A percentile compares a stretch with the other conserved stretches of the same genome.
phyloP scores from a whole-genome alignment of 129 eudicot species.

The Daucus carota region DNA sequence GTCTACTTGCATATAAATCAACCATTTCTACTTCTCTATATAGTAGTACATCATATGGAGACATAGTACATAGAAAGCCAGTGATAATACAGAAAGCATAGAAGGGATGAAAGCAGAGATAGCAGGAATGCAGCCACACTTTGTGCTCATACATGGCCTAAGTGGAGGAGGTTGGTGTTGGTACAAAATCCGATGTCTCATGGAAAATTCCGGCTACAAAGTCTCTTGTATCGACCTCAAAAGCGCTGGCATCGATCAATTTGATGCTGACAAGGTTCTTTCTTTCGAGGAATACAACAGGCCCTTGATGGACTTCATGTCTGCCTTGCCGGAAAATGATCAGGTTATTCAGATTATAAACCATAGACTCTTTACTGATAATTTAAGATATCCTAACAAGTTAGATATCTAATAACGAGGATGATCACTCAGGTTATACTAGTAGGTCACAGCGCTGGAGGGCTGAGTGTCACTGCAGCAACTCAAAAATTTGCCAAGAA shows the following conservation, averaged over 20 bases:
- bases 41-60: neutral
- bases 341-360: constrained; percentile 18
- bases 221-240: constrained; percentile 59
- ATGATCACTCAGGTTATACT: constrained; percentile 44
- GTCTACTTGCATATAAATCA: no score
- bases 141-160: constrained; percentile 62
- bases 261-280: constrained; percentile 42
- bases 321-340: constrained; percentile 37
- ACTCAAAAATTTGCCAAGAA: constrained; percentile 41
- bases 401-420: neutral
- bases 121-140: constrained; percentile 30
- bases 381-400: no score
- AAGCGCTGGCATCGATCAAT: constrained; percentile 43
- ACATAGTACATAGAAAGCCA: neutral
- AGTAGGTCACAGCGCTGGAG: constrained; percentile 90
- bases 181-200: constrained; percentile 53
- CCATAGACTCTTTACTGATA: no score
- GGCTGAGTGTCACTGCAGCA: constrained; percentile 63
- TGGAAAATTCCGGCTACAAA: constrained; percentile 53
- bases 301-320: constrained; percentile 51
- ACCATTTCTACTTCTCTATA: neutral
- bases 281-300: constrained; percentile 51
- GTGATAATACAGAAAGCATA: neutral
- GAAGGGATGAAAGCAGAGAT: neutral
- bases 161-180: constrained; percentile 79